Evolutionary conservation across 805 yeast species (phyloP).

Genomic region (Kazachstania kunashirensis): DNA sequence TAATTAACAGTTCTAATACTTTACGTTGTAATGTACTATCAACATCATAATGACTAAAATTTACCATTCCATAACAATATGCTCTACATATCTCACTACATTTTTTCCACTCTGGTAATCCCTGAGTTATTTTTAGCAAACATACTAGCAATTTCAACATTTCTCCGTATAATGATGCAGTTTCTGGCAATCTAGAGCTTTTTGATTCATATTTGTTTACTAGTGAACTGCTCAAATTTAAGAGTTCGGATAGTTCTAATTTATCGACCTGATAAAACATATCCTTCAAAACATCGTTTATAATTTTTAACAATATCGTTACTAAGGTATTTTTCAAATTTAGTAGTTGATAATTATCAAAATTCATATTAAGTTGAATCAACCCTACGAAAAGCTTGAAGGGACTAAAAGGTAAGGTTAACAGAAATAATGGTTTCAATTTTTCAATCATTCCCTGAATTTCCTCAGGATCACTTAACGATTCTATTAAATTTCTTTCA

Average conservation of each 20-base stretch:
- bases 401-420: slow-evolving; percentile 3
- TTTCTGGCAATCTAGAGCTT: background rate
- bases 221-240: background rate
- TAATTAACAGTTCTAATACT: too few relatives aligned
- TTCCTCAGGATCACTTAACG: slow-evolving; percentile 1
- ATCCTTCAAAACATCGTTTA: slow-evolving; percentile 10
- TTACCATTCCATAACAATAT: too few relatives aligned
- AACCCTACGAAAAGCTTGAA: slow-evolving; percentile 9
- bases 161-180: background rate
- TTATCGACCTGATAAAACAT: slow-evolving; percentile 14
- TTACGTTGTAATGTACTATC: too few relatives aligned
- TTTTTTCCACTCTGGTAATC: background rate
- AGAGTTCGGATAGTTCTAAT: slow-evolving; percentile 7
- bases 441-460: slow-evolving; percentile 9
- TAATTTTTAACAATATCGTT: slow-evolving; percentile 8
- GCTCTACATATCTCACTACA: background rate
- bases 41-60: too few relatives aligned
- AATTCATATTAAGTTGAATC: slow-evolving; percentile 11
- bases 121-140: background rate
- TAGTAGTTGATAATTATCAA: background rate
- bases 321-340: slow-evolving; percentile 6
- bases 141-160: background rate
- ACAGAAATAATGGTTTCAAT: slow-evolving; percentile 8
- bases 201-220: background rate
- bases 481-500: slow-evolving; percentile 1